phyloP scores from a whole-genome alignment of 2,329 filamentous ascomycete species.

The Thermomyces lanuginosus region DNA sequence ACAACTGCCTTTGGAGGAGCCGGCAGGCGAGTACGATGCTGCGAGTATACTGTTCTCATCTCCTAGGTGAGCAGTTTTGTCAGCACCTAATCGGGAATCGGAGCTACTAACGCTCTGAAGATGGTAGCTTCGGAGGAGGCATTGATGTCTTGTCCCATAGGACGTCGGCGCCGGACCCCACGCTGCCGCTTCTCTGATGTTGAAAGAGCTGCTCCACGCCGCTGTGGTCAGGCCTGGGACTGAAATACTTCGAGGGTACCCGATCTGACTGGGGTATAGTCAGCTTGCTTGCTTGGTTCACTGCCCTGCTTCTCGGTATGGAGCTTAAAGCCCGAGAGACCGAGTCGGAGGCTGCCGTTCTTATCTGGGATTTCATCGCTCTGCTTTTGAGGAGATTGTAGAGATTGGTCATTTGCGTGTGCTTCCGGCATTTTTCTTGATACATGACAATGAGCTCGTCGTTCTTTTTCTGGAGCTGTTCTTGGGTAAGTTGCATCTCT shows the following conservation, averaged over 20 bases:
- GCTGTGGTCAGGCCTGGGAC: slow-evolving; percentile 10
- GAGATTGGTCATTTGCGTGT: slow-evolving; percentile 49
- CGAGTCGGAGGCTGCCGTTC: slow-evolving; percentile 38
- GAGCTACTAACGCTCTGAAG: slow-evolving; percentile 12
- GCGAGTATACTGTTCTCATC: no score
- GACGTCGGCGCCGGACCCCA: slow-evolving; percentile 7
- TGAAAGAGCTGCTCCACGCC: slow-evolving; percentile 23
- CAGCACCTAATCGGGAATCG: no score
- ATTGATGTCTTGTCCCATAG: no score
- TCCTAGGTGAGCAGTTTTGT: no score
- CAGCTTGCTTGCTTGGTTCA: slow-evolving; percentile 4
- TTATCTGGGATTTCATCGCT: slow-evolving; percentile 38
- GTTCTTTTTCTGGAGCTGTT: slow-evolving; percentile 51
- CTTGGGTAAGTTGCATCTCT: slow-evolving; percentile 46
- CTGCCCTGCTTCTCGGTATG: slow-evolving; percentile 10
- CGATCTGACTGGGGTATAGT: slow-evolving; percentile 11
- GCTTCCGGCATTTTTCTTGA: slow-evolving; percentile 53
- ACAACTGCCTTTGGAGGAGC: slow-evolving; percentile 3
- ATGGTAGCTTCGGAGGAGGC: slow-evolving; percentile 15
- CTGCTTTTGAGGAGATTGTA: slow-evolving; percentile 42
- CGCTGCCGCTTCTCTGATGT: slow-evolving; percentile 25
- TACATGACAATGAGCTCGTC: slow-evolving; percentile 51
- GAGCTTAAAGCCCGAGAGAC: slow-evolving; percentile 32
- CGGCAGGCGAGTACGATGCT: slow-evolving; percentile 8
- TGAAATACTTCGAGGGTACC: slow-evolving; percentile 10